Conservation (phyloP, 2,329 filamentous ascomycete species). For the Epichloe hybrida region DNA sequence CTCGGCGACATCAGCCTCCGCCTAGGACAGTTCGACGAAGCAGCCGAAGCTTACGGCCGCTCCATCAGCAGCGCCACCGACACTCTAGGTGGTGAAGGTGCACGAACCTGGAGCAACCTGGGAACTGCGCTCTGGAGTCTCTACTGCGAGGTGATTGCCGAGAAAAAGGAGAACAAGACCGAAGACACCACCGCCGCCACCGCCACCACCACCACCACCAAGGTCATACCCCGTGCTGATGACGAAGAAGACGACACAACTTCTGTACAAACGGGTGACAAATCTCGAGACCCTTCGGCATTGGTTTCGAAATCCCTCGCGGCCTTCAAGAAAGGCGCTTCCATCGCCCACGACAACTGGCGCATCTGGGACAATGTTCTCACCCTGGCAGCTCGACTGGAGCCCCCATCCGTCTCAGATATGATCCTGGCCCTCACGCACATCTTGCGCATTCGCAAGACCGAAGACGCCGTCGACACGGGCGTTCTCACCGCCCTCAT, state of each 20-base stretch:
- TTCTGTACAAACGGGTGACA: conserved; percentile 10
- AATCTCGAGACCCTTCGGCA: conserved; percentile 37
- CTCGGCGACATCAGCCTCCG: conserved; percentile 80
- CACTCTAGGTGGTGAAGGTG: conserved; percentile 68
- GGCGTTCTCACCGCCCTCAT: conserved; percentile 61
- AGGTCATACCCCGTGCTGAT: conserved; percentile 1
- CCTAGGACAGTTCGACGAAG: conserved; percentile 60
- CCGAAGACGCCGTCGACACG: conserved; percentile 66
- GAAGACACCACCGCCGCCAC: conserved; percentile 12
- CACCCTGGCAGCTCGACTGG: conserved; percentile 66
- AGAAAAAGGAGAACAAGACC: conserved; percentile 17
- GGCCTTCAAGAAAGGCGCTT: conserved; percentile 78
- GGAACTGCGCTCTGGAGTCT: conserved; percentile 68
- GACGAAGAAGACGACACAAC: conserved; percentile 18
- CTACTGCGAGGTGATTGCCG: conserved; percentile 39
- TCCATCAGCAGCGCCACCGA: conserved; percentile 53
- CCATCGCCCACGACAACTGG: conserved; percentile 72
- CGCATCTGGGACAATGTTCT: conserved; percentile 96
- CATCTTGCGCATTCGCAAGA: conserved; percentile 62
- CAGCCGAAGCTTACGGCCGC: conserved; percentile 70
- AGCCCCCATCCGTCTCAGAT: conserved; percentile 61
- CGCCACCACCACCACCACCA: conserved; percentile 13
- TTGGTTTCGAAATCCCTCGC: conserved; percentile 62
- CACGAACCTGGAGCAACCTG: conserved; percentile 89
- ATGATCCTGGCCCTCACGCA: conserved; percentile 62